Percentiles rank a stretch among this genome's conserved stretches.
Evolutionary conservation across 352 stramenopile species (phyloP).

Genomic region (Globisporangium megalacanthum): DNA sequence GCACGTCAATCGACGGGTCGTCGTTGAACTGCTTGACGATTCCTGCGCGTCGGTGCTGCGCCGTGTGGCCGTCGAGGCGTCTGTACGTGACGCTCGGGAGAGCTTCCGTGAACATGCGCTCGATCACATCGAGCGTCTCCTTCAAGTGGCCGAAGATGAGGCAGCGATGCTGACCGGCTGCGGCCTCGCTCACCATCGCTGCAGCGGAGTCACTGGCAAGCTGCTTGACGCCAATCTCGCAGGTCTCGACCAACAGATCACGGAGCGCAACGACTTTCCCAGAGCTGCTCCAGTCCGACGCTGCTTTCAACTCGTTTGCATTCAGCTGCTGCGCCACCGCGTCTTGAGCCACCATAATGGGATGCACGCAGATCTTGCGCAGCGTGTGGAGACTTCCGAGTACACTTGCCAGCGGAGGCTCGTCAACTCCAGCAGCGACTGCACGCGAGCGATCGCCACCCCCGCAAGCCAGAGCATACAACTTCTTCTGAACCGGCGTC

Average conservation of each 20-base stretch:
- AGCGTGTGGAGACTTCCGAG: conserved; percentile 73
- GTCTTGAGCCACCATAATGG: conserved; percentile 66
- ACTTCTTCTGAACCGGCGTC: conserved; percentile 73
- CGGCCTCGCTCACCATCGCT: conserved; percentile 11
- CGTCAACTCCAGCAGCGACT: too few species aligned
- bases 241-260: conserved; percentile 72
- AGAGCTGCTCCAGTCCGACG: conserved; percentile 69
- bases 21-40: conserved; percentile 92
- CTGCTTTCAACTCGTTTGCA: conserved; percentile 19
- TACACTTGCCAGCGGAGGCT: conserved; percentile 16
- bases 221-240: conserved; percentile 25
- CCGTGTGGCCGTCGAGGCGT: conserved; percentile 90
- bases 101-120: conserved; percentile 78
- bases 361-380: conserved; percentile 94
- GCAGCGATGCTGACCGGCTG: conserved; percentile 76
- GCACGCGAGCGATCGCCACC: neutral
- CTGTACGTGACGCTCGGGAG: conserved; percentile 77
- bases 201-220: conserved; percentile 3
- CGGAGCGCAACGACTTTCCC: conserved; percentile 89
- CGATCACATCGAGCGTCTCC: conserved; percentile 91
- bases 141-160: conserved; percentile 95
- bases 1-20: conserved; percentile 89
- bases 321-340: conserved; percentile 17
- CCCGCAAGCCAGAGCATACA: conserved; percentile 66
- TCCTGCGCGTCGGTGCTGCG: conserved; percentile 49